Conservation (phyloP, 768 basidiomycete genomes). For the Mycena galericulata region DNA sequence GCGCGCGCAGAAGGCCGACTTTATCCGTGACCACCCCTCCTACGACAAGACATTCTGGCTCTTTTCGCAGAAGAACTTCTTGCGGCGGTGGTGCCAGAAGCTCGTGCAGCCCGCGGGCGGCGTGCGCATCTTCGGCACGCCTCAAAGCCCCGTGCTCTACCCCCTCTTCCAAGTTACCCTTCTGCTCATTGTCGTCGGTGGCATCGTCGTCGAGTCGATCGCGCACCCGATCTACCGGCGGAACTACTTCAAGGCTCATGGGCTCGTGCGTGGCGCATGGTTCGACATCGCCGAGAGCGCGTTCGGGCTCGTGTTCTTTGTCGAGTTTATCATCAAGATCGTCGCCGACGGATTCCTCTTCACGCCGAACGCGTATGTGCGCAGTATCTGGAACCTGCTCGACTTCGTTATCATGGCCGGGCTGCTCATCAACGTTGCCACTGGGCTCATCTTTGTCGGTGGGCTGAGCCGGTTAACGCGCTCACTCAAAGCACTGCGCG, state of each 20-base stretch:
- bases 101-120: conserved; percentile 87
- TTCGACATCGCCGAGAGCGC: conserved; percentile 85
- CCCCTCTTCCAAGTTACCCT: conserved; percentile 81
- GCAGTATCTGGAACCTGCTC: conserved; percentile 91
- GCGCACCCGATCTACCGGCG: conserved; percentile 90
- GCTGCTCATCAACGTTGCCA: conserved; percentile 78
- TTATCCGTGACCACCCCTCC: conserved; percentile 88
- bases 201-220: conserved; percentile 83
- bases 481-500: conserved; percentile 88
- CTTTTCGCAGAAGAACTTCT: conserved; percentile 80
- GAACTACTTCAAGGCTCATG: conserved; percentile 71
- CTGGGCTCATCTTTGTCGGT: conserved; percentile 78
- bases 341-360: conserved; percentile 93
- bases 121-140: conserved; percentile 87
- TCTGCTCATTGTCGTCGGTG: conserved; percentile 81
- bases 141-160: conserved; percentile 72
- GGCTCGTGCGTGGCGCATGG: conserved; percentile 79
- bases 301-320: conserved; percentile 76
- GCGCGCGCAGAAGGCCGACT: conserved; percentile 83
- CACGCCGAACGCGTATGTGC: conserved; percentile 91
- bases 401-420: conserved; percentile 89
- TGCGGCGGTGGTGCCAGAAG: conserved; percentile 84
- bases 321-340: conserved; percentile 91
- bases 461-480: conserved; percentile 87
- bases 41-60: conserved; percentile 94